phyloP scores from a whole-genome alignment of 1,284 basidiomycete species.

The Puccinia coronata region DNA sequence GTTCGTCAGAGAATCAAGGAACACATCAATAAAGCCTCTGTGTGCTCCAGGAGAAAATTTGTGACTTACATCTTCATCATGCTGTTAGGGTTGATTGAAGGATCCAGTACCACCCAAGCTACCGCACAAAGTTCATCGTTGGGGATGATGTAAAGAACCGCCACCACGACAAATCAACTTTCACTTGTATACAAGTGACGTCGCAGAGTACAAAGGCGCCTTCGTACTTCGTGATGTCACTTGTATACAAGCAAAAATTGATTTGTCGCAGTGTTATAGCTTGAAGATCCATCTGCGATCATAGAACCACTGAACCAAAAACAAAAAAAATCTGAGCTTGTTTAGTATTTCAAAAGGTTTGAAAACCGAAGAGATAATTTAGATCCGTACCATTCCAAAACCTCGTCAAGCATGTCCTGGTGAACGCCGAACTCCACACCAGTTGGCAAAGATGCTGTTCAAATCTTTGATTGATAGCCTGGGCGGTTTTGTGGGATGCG shows the following conservation, averaged over 20 bases:
- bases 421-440: slow-evolving; percentile 99
- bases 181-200: no score
- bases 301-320: slow-evolving; percentile 58
- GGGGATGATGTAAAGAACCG: slow-evolving; percentile 97
- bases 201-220: no score
- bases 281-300: slow-evolving; percentile 95
- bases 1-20: slow-evolving; percentile 22
- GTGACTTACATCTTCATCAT: slow-evolving; percentile 93
- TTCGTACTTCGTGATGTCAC: no score
- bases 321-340: not conserved
- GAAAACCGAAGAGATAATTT: not conserved
- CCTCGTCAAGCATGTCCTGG: slow-evolving; percentile 77
- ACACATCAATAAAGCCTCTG: not conserved
- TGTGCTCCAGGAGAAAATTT: not conserved
- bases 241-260: no score
- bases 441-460: slow-evolving; percentile 98
- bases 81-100: slow-evolving; percentile 85
- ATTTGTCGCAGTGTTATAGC: slow-evolving; percentile 98
- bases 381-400: slow-evolving; percentile 55
- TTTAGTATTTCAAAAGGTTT: not conserved
- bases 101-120: slow-evolving; percentile 98
- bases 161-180: no score
- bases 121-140: slow-evolving; percentile 98
- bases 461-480: slow-evolving; percentile 99
- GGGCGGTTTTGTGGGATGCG: slow-evolving; percentile 99